Percentiles rank a stretch among this genome's conserved stretches.
Evolutionary conservation across 257 asterid genomes (phyloP).

Genomic region (Eucommia ulmoides): DNA sequence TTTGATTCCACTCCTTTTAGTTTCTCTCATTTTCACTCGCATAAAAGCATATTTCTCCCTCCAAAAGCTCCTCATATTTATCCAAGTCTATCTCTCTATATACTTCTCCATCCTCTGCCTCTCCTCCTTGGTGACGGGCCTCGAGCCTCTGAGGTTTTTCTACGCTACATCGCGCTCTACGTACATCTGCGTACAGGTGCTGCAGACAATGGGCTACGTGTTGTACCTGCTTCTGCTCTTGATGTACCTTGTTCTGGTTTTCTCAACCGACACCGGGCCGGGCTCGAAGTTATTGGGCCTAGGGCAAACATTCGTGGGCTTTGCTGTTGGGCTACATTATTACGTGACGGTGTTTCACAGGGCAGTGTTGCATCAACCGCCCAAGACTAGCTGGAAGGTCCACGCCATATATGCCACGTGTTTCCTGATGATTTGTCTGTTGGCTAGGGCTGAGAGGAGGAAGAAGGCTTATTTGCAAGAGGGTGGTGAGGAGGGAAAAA

Average conservation of each 20-base stretch:
- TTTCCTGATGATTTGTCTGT: slow-evolving; percentile 57
- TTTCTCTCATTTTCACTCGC: slow-evolving; percentile 52
- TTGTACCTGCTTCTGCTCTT: slow-evolving; percentile 75
- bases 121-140: slow-evolving; percentile 61
- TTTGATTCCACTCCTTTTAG: slow-evolving; percentile 57
- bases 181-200: slow-evolving; percentile 55
- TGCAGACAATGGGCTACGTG: slow-evolving; percentile 62
- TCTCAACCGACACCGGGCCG: slow-evolving; percentile 62
- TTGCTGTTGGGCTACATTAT: slow-evolving; percentile 81
- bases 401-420: slow-evolving; percentile 78
- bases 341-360: slow-evolving; percentile 76
- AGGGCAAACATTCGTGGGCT: slow-evolving; percentile 83
- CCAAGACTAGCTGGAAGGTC: slow-evolving; percentile 69
- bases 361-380: slow-evolving; percentile 74
- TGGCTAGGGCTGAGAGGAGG: slow-evolving; percentile 45
- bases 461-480: slow-evolving; percentile 72
- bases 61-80: slow-evolving; percentile 64
- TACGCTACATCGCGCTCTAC: slow-evolving; percentile 85
- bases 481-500: slow-evolving; percentile 72
- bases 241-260: slow-evolving; percentile 71
- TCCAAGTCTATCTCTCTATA: slow-evolving; percentile 71
- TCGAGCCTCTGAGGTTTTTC: slow-evolving; percentile 75
- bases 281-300: slow-evolving; percentile 50
- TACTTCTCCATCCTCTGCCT: slow-evolving; percentile 72
- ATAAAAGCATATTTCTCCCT: slow-evolving; percentile 80